These are phyloP conservation scores for Solanum neorickii DNA, from an alignment of 257 asterid genomes.

Conservation along the genomic window DNA sequence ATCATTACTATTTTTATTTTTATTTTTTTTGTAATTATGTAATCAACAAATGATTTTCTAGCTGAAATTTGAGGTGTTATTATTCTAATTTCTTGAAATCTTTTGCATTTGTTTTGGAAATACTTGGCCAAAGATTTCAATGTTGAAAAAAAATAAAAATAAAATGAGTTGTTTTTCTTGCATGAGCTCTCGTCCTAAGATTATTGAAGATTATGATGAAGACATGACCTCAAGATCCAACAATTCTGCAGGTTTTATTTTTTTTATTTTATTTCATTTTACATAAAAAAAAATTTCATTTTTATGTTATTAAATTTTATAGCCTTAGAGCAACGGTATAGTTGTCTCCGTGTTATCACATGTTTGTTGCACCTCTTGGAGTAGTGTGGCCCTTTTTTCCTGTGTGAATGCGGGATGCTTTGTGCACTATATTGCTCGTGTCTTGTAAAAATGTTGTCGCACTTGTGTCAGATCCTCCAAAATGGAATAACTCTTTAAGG, in stretches of 20 bases:
- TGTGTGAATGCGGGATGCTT: background rate
- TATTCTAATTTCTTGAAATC: background rate
- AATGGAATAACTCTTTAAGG: background rate
- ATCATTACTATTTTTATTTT: background rate
- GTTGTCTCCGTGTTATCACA: background rate
- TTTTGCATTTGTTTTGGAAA: background rate
- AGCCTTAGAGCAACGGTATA: background rate
- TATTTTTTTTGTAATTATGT: background rate
- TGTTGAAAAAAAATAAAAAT: background rate
- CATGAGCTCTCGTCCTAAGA: slow-evolving; percentile 38
- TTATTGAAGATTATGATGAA: slow-evolving; percentile 48
- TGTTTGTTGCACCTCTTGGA: background rate
- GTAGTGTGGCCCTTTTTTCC: background rate
- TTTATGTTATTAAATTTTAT: background rate
- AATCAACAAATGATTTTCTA: background rate
- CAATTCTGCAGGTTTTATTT: slow-evolving; percentile 31
- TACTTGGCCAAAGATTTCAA: background rate
- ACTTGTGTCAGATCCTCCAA: background rate
- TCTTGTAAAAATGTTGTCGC: background rate
- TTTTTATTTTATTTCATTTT: background rate
- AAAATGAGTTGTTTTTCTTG: slow-evolving; percentile 79
- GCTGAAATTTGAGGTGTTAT: background rate
- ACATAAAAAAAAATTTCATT: background rate
- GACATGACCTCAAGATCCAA: slow-evolving; percentile 33
- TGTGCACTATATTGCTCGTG: background rate